phyloP scores from a whole-genome alignment of 2,329 filamentous ascomycete species.

The Fusarium sublunatum region DNA sequence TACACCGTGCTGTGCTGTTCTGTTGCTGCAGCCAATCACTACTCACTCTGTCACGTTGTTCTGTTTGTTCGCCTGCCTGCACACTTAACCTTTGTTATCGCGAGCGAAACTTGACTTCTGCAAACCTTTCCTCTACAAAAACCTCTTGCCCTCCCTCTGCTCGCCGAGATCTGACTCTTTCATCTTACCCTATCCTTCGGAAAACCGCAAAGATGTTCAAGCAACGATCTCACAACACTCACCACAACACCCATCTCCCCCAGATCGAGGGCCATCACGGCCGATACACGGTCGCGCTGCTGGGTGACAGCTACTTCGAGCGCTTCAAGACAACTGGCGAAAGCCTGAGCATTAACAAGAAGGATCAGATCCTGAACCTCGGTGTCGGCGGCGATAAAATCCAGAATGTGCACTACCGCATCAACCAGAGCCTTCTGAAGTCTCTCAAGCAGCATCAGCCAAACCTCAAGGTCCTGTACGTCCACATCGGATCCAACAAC shows the following conservation, averaged over 20 bases:
- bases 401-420: constrained; percentile 14
- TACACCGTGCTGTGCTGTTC: too few relatives aligned
- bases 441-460: neutral
- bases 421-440: neutral
- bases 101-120: too few relatives aligned
- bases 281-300: neutral
- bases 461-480: neutral
- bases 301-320: constrained; percentile 23
- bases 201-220: constrained; percentile 13
- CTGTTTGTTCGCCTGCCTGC: too few relatives aligned
- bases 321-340: constrained; percentile 11
- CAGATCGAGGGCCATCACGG: neutral
- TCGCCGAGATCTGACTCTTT: too few relatives aligned
- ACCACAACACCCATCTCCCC: constrained; percentile 7
- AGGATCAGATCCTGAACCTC: neutral
- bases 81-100: too few relatives aligned
- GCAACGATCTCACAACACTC: constrained; percentile 19
- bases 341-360: constrained; percentile 1
- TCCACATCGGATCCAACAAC: constrained; percentile 21
- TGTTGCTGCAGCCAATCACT: too few relatives aligned
- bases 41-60: too few relatives aligned
- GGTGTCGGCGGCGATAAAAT: constrained; percentile 21
- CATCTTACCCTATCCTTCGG: too few relatives aligned
- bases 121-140: too few relatives aligned
- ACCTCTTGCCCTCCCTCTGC: too few relatives aligned